A percentile compares a stretch with the other conserved stretches of the same genome.
phyloP scores from a whole-genome alignment of 192 early-diverging fungal species.

The Coemansia erecta region DNA sequence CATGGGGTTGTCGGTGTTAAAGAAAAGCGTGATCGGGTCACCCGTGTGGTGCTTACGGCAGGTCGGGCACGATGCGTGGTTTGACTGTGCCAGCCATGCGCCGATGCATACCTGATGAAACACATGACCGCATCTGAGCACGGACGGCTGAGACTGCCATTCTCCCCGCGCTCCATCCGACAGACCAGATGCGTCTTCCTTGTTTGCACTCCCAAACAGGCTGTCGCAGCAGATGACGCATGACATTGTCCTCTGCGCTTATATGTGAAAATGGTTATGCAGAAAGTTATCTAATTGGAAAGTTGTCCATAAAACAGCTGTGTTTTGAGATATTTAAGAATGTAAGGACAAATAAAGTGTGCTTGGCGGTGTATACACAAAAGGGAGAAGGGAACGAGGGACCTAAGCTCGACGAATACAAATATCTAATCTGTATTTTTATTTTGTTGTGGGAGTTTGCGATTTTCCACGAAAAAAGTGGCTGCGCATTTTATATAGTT shows the following conservation, averaged over 20 bases:
- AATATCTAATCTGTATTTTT: too few relatives aligned
- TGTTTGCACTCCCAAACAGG: slow-evolving; percentile 22
- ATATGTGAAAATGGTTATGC: not conserved
- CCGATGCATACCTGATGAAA: slow-evolving; percentile 45
- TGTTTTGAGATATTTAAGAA: too few relatives aligned
- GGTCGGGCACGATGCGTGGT: slow-evolving; percentile 35
- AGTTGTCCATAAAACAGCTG: too few relatives aligned
- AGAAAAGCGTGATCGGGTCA: slow-evolving; percentile 30
- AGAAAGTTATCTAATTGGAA: too few relatives aligned
- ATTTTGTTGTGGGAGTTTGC: too few relatives aligned
- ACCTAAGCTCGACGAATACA: too few relatives aligned
- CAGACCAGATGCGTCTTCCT: not conserved
- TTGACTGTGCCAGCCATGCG: slow-evolving; percentile 32
- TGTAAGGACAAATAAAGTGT: too few relatives aligned
- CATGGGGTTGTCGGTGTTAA: slow-evolving; percentile 17
- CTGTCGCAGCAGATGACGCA: slow-evolving; percentile 48
- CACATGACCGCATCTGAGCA: slow-evolving; percentile 42
- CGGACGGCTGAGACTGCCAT: slow-evolving; percentile 30
- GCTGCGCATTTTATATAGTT: not conserved
- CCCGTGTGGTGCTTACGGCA: slow-evolving; percentile 30
- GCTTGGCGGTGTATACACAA: too few relatives aligned
- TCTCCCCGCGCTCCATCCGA: not conserved
- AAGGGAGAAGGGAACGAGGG: too few relatives aligned
- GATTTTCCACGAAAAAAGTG: too few relatives aligned
- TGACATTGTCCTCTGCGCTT: slow-evolving; percentile 23